Conservation (phyloP, 768 basidiomycete species). For the Paxillus involutus region DNA sequence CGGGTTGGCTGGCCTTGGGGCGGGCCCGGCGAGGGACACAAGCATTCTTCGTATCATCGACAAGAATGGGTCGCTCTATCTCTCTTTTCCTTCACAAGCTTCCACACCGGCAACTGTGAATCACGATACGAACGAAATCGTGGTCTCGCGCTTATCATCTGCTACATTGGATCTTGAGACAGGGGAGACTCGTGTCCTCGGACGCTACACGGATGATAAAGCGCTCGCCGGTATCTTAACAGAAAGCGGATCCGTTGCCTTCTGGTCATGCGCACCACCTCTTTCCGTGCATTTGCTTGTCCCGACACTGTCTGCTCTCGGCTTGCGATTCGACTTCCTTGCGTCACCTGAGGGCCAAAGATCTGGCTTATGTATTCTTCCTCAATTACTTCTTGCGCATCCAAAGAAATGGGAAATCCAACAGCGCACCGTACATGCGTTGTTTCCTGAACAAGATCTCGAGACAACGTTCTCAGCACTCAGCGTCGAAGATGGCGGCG, state of each 20-base stretch:
- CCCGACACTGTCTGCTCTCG: constrained; percentile 26
- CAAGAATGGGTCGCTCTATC: constrained; percentile 16
- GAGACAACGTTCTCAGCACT: constrained; percentile 49
- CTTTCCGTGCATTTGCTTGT: constrained; percentile 22
- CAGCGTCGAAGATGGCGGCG: constrained; percentile 42
- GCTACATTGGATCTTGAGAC: constrained; percentile 19
- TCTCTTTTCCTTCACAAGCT: constrained; percentile 26
- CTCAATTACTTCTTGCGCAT: constrained; percentile 28
- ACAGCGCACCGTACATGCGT: constrained; percentile 9
- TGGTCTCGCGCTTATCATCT: constrained; percentile 10
- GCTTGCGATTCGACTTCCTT: constrained; percentile 13
- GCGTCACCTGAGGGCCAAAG: background rate
- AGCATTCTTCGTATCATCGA: constrained; percentile 26
- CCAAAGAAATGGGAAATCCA: constrained; percentile 23
- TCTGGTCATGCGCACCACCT: constrained; percentile 31
- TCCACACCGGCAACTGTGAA: constrained; percentile 10
- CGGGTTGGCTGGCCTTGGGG: constrained; percentile 30
- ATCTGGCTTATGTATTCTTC: constrained; percentile 13
- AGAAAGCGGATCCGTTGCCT: constrained; percentile 21
- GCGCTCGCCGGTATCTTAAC: constrained; percentile 24
- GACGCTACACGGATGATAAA: constrained; percentile 16
- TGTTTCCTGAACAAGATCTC: constrained; percentile 20
- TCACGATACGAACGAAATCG: background rate
- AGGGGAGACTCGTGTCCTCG: constrained; percentile 12
- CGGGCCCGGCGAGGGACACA: constrained; percentile 24